Base-by-base conservation (phyloP, 1,139 yeast species). In the Yamadazyma pseudoaaseri region DNA sequence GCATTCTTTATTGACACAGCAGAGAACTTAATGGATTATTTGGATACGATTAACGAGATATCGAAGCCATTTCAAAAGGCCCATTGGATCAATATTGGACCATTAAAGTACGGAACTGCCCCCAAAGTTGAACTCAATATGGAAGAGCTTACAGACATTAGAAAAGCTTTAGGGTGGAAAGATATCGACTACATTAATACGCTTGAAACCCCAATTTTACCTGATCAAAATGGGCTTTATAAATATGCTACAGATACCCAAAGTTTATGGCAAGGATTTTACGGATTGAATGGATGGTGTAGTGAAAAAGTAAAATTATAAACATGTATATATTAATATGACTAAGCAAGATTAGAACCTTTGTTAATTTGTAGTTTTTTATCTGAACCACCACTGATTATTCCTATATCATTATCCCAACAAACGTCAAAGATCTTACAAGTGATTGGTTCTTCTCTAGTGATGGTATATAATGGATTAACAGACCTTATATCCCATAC, bases 401-500 rank as follows among this genome's bases (percentile, higher is more conserved):
- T 86, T 35, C 97, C 96, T 38, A 84, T 76, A 32, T 75, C 76
- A 28, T 58, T 54, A 45, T 83, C 83, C 97, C 98, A 92, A 47
- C 78, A 82, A 33, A 89, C 94, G 27, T 85, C 89, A 57, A 87
- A 86, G 16, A 92, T 92, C 56, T 89, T 86, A 26, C 73, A 65
- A 51, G 44, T 60, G 36, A 45, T 58, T 13, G 63, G 62, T 20
- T 58, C 54, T 21, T 73, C 69, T 57, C 96, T 76, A 16, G 86
- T 76, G 34, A 90, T 79, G n/a, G 95, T 86, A 58, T 84, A 86
- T 64, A 89, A 69, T n/a, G 95, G 74, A 49, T 81, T 78, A 45
- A 81, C 86, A 2, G 96, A 84, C 52, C 99, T 79, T 9, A 90
- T 76, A 59, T 92, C 99, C 99, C 99, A 92, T 14, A 92, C 84